A percentile compares a stretch with the other conserved stretches of the same genome.
Evolutionary conservation across 2,329 filamentous ascomycete species (phyloP).

Genomic region (Stemphylium vesicarium): DNA sequence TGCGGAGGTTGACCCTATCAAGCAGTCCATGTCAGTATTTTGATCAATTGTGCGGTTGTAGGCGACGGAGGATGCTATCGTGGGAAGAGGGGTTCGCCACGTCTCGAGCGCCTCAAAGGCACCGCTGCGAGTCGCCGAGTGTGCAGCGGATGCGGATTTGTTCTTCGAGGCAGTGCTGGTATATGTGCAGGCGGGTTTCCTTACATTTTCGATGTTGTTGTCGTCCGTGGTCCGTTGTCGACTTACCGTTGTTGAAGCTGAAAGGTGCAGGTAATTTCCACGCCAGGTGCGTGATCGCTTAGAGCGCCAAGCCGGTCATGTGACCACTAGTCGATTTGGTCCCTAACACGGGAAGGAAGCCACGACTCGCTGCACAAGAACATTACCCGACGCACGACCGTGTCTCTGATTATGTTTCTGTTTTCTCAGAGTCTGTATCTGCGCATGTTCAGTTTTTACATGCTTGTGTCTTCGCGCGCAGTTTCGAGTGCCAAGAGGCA

Average conservation of each 20-base stretch:
- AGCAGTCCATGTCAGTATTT: constrained; percentile 40
- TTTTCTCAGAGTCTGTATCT: too few relatives aligned
- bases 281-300: constrained; percentile 17
- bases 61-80: constrained; percentile 24
- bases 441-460: not conserved
- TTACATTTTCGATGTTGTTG: constrained; percentile 53
- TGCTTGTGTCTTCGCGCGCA: not conserved
- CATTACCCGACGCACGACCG: not conserved
- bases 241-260: constrained; percentile 22
- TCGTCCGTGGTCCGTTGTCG: constrained; percentile 43
- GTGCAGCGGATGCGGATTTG: constrained; percentile 25
- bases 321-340: constrained; percentile 13
- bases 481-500: not conserved
- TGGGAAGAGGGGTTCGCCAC: constrained; percentile 48
- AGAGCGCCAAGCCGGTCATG: constrained; percentile 13
- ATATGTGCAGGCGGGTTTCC: constrained; percentile 31
- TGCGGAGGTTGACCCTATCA: constrained; percentile 96
- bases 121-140: constrained; percentile 29
- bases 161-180: constrained; percentile 21
- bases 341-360: not conserved
- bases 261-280: constrained; percentile 7
- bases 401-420: not conserved
- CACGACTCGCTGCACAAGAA: not conserved
- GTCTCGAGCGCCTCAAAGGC: constrained; percentile 31
- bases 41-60: constrained; percentile 25